Evolutionary conservation across 257 asterid species (phyloP), one percentile per base, ranked within the genome.

Genomic region (Galeopsis tetrahit): DNA sequence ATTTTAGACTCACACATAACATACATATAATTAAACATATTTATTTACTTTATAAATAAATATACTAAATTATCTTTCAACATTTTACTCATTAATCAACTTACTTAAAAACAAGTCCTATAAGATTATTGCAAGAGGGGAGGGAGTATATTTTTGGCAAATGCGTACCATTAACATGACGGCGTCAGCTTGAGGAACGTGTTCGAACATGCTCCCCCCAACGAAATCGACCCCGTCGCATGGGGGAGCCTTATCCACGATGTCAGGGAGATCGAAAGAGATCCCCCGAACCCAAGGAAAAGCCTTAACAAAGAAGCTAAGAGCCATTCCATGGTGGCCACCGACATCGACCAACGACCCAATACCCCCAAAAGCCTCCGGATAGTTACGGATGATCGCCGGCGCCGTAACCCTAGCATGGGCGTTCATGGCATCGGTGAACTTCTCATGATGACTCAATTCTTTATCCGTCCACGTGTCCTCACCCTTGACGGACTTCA

Each of bases 291-390:
- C 64, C 85, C 77, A 74, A 9, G 92, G 90, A 39, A 74, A 84
- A 0, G 80, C 82, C 49, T 78, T 63, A 6, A 84, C 75, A 66
- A 88, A 55, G n/a, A 65, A 60, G 6, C 76, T 28, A 0, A 86
- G 66, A 1, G 87, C 65, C 21, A 78, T 73, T 5, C 92, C 92
- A 13, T 89, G 78, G 4, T 86, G 89, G 2, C 92, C 90, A 0
- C 93, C 93, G 1, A 89, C 89, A 10, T 89, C 96, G 64, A 89
- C 96, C 85, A 87, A 7, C 0, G 85, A 21, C 0, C 67, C 68
- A 2, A 89, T 32, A 66, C 89, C 90, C 0, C 70, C 6, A 2
- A 83, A 87, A n/a, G 67, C 82, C 63, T 74, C 78, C 0, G 84
- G 78, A 33, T 68, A 82, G 15, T 42, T 60, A 0, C 51, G 7